Percentiles rank a stretch among this genome's conserved stretches.
phyloP scores from a whole-genome alignment of 2,329 filamentous ascomycete species.

The Colletotrichum sublineola region DNA sequence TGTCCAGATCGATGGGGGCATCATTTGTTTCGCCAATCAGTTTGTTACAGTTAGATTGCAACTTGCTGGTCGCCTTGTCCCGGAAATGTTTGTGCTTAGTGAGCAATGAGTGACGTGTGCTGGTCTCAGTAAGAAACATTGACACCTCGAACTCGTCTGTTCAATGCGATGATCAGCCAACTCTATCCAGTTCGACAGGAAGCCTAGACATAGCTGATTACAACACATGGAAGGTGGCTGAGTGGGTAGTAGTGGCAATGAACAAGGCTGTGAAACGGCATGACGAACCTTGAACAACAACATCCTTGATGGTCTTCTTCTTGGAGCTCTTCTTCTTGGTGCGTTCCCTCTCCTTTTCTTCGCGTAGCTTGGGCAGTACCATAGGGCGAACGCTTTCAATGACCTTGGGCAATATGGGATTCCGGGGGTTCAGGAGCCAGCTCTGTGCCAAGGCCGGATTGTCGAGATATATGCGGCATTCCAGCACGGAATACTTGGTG shows the following conservation, averaged over 20 bases:
- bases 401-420: slow-evolving; percentile 83
- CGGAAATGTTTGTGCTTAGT: slow-evolving; percentile 86
- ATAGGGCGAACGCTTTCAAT: slow-evolving; percentile 88
- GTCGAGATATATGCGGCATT: slow-evolving; percentile 96
- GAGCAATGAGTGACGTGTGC: slow-evolving; percentile 86
- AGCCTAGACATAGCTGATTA: slow-evolving; percentile 14
- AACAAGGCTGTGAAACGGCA: slow-evolving; percentile 13
- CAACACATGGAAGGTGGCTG: slow-evolving; percentile 37
- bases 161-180: slow-evolving; percentile 22
- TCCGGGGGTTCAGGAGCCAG: slow-evolving; percentile 84
- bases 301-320: slow-evolving; percentile 88
- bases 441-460: slow-evolving; percentile 85
- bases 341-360: slow-evolving; percentile 78
- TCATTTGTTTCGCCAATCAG: slow-evolving; percentile 70
- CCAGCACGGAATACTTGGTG: slow-evolving; percentile 93
- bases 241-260: slow-evolving; percentile 15
- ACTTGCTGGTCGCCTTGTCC: slow-evolving; percentile 65
- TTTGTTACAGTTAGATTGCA: slow-evolving; percentile 73
- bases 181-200: not conserved
- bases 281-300: slow-evolving; percentile 79
- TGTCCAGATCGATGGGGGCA: slow-evolving; percentile 66
- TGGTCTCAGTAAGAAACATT: slow-evolving; percentile 90
- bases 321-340: slow-evolving; percentile 75
- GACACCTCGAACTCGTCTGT: slow-evolving; percentile 95
- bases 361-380: slow-evolving; percentile 90